These are phyloP conservation scores for Cryptosporidium baileyi DNA, from an alignment of 169 alveolate genomes.

Conservation along the genomic window DNA sequence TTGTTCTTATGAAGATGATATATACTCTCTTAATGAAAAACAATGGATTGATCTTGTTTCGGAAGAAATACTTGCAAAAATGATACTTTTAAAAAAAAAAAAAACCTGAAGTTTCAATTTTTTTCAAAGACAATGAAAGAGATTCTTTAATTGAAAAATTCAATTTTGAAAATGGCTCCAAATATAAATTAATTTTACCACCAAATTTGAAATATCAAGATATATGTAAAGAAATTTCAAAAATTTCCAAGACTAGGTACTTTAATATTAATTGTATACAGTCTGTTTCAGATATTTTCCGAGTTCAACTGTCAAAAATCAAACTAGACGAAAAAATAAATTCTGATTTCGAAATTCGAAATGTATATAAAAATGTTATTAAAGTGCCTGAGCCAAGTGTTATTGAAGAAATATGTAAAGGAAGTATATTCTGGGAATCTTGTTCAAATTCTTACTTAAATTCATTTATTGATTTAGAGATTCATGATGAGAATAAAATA, in stretches of 20 bases:
- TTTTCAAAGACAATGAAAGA: conserved; percentile 44
- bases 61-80: conserved; percentile 35
- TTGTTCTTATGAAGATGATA: background rate
- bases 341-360: background rate
- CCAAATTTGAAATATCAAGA: conserved; percentile 11
- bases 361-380: background rate
- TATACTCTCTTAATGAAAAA: conserved; percentile 14
- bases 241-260: conserved; percentile 37
- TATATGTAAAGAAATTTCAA: conserved; percentile 20
- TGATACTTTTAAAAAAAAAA: background rate
- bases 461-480: background rate
- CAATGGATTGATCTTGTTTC: conserved; percentile 66
- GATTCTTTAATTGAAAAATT: background rate
- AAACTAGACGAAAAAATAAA: background rate
- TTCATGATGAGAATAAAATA: background rate
- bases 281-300: conserved; percentile 32
- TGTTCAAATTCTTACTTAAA: conserved; percentile 15
- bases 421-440: conserved; percentile 68
- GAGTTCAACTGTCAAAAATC: conserved; percentile 8
- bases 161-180: background rate
- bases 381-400: background rate
- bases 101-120: conserved; percentile 9
- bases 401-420: conserved; percentile 52
- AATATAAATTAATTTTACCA: conserved; percentile 19
- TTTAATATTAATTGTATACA: conserved; percentile 53